Base-by-base conservation (phyloP, 176 grass and related monocot genomes). In the Musa itinerans region DNA sequence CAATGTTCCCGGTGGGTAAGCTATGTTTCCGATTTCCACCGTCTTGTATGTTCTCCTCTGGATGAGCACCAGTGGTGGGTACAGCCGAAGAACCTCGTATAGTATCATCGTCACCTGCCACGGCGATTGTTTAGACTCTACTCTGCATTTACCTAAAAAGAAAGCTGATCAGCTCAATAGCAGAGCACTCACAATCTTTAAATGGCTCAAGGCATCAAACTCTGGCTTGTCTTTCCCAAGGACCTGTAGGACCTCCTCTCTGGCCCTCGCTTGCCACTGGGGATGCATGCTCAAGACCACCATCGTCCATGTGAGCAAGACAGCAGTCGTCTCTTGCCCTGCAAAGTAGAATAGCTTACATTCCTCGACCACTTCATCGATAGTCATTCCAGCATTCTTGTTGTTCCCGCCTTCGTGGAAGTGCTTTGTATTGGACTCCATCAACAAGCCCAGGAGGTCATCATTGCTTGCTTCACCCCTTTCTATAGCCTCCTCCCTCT, bases 381-480 rank as follows among this genome's bases (percentile, higher is more conserved):
- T 61, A 9, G 73, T 74, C 24, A 74, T 21, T 24, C 73, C 73
- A 43, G 53, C 9, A 19, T 57, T 19, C 24, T 57, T 74, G 22
- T 57, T 74, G 22, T 58, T 43, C 55, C 73, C 53, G 10, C 48
- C 14, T 58, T 57, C 73, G n/a, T 48, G 53, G 15, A 17, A 48
- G 2, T 58, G 55, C 17, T 43, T 57, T 25, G 57, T 81, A 75
- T 86, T 95, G 0, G 83, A 83, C 65, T 91, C 76, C 71, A 96
- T 52, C 53, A 96, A 73, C 57, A 91, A 49, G 24, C 88, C 92
- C 13, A 96, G 83, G 49, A 96, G 63, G 78, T 96, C 92, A 17
- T 96, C 17, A 11, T 81, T 78, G 6, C 73, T 43, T 23, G 74
- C 27, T 50, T 88, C 72, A 6, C 76, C 83, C 0, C 54, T 80